A percentile compares a stretch with the other conserved stretches of the same genome.
phyloP scores from a whole-genome alignment of 108 stramenopile species.

The Skeletonema menzelii region DNA sequence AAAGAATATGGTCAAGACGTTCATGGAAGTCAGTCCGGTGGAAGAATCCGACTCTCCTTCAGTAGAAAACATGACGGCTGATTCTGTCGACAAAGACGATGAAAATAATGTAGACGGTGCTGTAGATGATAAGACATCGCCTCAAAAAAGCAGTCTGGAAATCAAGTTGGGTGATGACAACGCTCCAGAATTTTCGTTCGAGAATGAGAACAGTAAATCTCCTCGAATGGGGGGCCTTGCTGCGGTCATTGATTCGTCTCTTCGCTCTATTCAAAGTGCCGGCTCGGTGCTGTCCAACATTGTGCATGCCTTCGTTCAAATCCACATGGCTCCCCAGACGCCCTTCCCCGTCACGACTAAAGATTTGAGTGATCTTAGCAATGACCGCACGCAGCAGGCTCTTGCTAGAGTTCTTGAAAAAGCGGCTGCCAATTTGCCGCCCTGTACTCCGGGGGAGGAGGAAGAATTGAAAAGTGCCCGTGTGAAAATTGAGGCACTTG shows the following conservation, averaged over 20 bases:
- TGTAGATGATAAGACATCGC: background rate
- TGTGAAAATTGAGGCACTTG: conserved; percentile 55
- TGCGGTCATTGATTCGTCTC: conserved; percentile 41
- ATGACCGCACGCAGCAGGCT: conserved; percentile 60
- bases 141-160: background rate
- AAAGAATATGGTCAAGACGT: background rate
- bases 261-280: conserved; percentile 44
- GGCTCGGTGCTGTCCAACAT: conserved; percentile 28
- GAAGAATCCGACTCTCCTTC: background rate
- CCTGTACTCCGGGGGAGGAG: conserved; percentile 5
- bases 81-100: background rate
- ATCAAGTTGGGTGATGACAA: background rate
- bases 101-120: background rate
- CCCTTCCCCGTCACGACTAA: conserved; percentile 41
- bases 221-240: conserved; percentile 61
- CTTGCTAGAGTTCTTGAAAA: conserved; percentile 62
- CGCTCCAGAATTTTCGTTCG: background rate
- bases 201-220: background rate
- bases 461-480: conserved; percentile 16
- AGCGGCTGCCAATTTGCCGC: conserved; percentile 43
- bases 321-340: conserved; percentile 1
- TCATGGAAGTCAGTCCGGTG: background rate
- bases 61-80: background rate
- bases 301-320: conserved; percentile 18
- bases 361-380: conserved; percentile 60